Percentiles rank a stretch among this genome's conserved stretches.
phyloP scores from a whole-genome alignment of 352 stramenopile genomes.

The Globisporangium radiosum region DNA sequence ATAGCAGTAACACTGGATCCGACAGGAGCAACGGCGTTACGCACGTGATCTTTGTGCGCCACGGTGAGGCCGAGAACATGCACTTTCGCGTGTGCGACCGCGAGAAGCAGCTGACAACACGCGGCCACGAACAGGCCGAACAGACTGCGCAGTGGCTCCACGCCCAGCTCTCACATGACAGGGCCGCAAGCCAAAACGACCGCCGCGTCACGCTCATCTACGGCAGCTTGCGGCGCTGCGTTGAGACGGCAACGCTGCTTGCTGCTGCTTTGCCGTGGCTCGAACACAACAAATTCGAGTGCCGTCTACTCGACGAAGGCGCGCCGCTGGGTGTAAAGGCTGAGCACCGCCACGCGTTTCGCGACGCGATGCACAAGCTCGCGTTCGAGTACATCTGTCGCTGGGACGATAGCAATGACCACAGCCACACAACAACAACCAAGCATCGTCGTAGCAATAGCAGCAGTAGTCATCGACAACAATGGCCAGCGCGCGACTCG shows the following conservation, averaged over 20 bases:
- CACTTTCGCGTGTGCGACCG: slow-evolving; percentile 68
- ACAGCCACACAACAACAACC: slow-evolving; percentile 11
- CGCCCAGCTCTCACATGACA: slow-evolving; percentile 30
- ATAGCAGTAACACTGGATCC: background rate
- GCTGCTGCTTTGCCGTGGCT: slow-evolving; percentile 63
- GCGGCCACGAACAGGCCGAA: slow-evolving; percentile 49
- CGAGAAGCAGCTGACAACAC: slow-evolving; percentile 64
- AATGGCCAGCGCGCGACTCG: slow-evolving; percentile 21
- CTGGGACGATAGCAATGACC: slow-evolving; percentile 22
- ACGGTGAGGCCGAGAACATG: slow-evolving; percentile 80
- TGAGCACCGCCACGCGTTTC: slow-evolving; percentile 61
- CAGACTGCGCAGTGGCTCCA: slow-evolving; percentile 43
- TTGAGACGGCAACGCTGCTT: slow-evolving; percentile 62
- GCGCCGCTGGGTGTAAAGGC: slow-evolving; percentile 46
- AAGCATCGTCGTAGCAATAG: background rate
- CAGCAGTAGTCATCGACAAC: no score
- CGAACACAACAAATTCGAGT: slow-evolving; percentile 39
- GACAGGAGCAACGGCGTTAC: slow-evolving; percentile 28
- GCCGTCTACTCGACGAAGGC: slow-evolving; percentile 70
- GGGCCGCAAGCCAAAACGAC: slow-evolving; percentile 8
- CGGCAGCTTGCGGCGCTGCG: slow-evolving; percentile 50
- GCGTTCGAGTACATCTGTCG: slow-evolving; percentile 66
- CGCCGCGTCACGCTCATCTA: slow-evolving; percentile 61
- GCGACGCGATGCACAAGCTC: slow-evolving; percentile 72
- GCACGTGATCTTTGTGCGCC: slow-evolving; percentile 66